A percentile compares a stretch with the other conserved stretches of the same genome.
Evolutionary conservation across 1,284 basidiomycete species (phyloP).

Genomic region (Cutaneotrichosporon dermatis): DNA sequence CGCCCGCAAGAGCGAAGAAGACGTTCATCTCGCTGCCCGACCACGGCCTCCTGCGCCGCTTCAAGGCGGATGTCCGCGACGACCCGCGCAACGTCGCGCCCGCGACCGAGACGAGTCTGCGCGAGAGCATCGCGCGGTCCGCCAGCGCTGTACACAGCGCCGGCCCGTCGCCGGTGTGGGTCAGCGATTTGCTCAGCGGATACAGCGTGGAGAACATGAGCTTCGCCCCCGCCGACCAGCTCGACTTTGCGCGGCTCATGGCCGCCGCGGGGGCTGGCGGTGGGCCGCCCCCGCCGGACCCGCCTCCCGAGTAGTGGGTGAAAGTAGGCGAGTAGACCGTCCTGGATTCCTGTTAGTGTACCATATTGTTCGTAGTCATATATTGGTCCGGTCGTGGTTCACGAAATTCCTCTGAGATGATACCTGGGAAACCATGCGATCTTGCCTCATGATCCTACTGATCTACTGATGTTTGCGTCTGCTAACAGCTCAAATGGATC

Average conservation of each 20-base stretch:
- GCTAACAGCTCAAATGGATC: too few species aligned
- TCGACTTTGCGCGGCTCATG: constrained; percentile 45
- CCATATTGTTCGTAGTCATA: too few species aligned
- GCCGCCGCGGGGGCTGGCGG: constrained; percentile 10
- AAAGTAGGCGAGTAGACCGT: too few species aligned
- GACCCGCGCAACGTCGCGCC: constrained; percentile 47
- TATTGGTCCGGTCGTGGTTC: too few species aligned
- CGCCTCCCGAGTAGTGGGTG: too few species aligned
- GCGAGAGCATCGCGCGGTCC: constrained; percentile 37
- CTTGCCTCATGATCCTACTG: too few species aligned
- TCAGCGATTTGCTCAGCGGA: constrained; percentile 45
- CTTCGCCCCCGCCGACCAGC: constrained; percentile 43
- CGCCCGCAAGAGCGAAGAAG: constrained; percentile 20
- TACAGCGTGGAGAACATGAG: constrained; percentile 49
- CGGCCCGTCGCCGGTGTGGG: constrained; percentile 28
- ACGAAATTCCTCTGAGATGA: too few species aligned
- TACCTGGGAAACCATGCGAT: too few species aligned
- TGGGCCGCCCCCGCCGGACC: too few species aligned
- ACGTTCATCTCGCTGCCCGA: constrained; percentile 51
- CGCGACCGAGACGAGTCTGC: constrained; percentile 46
- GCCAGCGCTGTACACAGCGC: neutral
- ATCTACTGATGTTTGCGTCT: too few species aligned
- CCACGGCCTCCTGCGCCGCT: constrained; percentile 46
- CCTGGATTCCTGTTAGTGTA: too few species aligned
- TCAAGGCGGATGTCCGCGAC: constrained; percentile 40